Evolutionary conservation across 305 asterid genomes (phyloP), one percentile per base, ranked within the genome.

Genomic region (Euphrasia arctica): DNA sequence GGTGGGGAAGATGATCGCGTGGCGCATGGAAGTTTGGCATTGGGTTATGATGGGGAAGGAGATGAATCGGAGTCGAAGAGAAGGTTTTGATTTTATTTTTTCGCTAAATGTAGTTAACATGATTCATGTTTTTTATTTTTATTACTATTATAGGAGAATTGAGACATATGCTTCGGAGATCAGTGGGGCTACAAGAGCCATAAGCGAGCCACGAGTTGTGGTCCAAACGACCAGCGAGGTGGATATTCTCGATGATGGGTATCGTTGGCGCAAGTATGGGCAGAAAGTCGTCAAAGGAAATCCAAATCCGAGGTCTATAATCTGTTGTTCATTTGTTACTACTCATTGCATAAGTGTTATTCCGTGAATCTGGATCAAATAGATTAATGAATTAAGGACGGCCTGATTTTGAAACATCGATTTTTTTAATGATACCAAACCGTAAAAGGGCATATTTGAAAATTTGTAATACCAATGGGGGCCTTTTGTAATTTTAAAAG

Each of bases 201-300:
- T 82, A 72, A 76, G 95, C 75, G 96, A 88, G 80, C 96, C 94
- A 22, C 78, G 91, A 69, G 95, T 88, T 57, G 96, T 88, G 25
- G 96, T 88, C 65, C 96, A 88, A 74, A 88, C 96, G 43, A 83
- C 91, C 15, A 88, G 96, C 54, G 96, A 88, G 71, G 95, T 85
- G 62, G 96, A 88, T 71, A 85, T 88, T 14, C 95, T 88, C 28
- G 96, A 88, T 9, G 96, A 88, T 58, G 96, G 96, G 39, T 88
- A 85, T 32, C 88, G 91, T 66, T 88, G 96, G 96, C 94, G 94
- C 72, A 88, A 88, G 64, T 88, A 88, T 50, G 96, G 96, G 63
- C 96, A 85, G 74, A 88, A 88, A 71, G 96, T 88, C 22, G 96
- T 88, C 58, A 88, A 85, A 72, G 96, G 96, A 71, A 86, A 86